Evolutionary conservation across 1,284 basidiomycete genomes (phyloP), one percentile per base, ranked within the genome.

Genomic region (Ustilago loliicola): DNA sequence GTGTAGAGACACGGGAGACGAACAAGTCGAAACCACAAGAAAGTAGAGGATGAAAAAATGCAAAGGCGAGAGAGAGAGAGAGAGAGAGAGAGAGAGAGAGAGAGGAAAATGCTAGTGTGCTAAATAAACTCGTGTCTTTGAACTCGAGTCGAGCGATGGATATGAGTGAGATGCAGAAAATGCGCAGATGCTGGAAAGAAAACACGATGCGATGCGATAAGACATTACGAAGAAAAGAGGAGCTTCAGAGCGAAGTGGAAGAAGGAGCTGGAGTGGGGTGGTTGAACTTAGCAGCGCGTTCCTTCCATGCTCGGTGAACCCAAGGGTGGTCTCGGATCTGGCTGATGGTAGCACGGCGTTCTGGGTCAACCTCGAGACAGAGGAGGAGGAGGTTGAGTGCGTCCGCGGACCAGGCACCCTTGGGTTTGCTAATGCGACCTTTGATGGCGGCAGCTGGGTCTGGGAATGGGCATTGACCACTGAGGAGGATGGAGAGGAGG

Each of bases 381-480:
- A 89, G 88, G 51, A 88, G 87, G 89, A 96, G 90, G 72, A 96
- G 88, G 77, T 91, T 89, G 82, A 86, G 80, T 8, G 88, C 87
- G 10, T 84, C 86, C 3, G 62, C 51, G 6, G 85, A 83, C 65
- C 68, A 86, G 21, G 65, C 59, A n/a, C 67, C 68, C 27, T 79
- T 78, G 5, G 72, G 72, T 50, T 74, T 79, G 36, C 54, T 82
- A 66, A 90, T 87, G 34, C 86, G 83, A 19, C 89, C 89, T 38
- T 87, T 86, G 64, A 88, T 87, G 15, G 93, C 93, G 79, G 93
- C 91, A 29, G 89, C 89, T 60, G 91, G 90, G 9, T 91, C 91
- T 6, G 91, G 90, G 86, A 96, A 96, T 3, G 94, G 94, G 25
- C 93, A 93, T 79, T 92, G 90, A 19, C 94, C 94, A 2, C 93